phyloP scores from a whole-genome alignment of 768 basidiomycete species.

The Melanogaster broomeanus region DNA sequence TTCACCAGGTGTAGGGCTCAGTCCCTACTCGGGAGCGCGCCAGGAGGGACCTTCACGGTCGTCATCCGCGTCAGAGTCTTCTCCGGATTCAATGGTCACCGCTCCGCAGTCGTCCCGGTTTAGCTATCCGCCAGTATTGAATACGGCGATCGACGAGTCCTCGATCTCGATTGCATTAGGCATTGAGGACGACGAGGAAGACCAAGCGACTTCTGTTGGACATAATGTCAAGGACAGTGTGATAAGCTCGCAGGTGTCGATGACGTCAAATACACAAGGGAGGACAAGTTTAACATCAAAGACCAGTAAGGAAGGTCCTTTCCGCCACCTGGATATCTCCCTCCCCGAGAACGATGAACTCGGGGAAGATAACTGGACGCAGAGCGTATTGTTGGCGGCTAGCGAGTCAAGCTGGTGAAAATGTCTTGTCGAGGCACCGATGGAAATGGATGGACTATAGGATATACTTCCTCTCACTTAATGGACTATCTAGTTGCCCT shows the following conservation, averaged over 20 bases:
- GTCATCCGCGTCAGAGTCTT: slow-evolving; percentile 35
- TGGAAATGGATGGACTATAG: slow-evolving; percentile 7
- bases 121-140: slow-evolving; percentile 56
- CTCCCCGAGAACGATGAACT: slow-evolving; percentile 40
- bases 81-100: slow-evolving; percentile 50
- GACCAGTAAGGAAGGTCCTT: slow-evolving; percentile 19
- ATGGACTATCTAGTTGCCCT: slow-evolving; percentile 17
- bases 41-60: slow-evolving; percentile 23
- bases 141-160: slow-evolving; percentile 62
- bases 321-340: slow-evolving; percentile 27
- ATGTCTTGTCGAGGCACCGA: neutral
- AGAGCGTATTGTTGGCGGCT: slow-evolving; percentile 72
- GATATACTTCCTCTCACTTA: slow-evolving; percentile 10
- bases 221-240: slow-evolving; percentile 11
- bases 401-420: slow-evolving; percentile 44
- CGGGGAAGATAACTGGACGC: slow-evolving; percentile 68
- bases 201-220: slow-evolving; percentile 7
- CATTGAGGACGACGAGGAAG: slow-evolving; percentile 31
- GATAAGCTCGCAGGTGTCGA: slow-evolving; percentile 21
- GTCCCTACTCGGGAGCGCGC: slow-evolving; percentile 7
- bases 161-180: slow-evolving; percentile 41
- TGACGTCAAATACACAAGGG: slow-evolving; percentile 13
- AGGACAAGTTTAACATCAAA: slow-evolving; percentile 28
- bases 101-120: slow-evolving; percentile 53
- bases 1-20: slow-evolving; percentile 20